Evolutionary conservation across 1,139 yeast species (phyloP), one percentile per base, ranked within the genome.

Genomic region (Candida glucosophila): DNA sequence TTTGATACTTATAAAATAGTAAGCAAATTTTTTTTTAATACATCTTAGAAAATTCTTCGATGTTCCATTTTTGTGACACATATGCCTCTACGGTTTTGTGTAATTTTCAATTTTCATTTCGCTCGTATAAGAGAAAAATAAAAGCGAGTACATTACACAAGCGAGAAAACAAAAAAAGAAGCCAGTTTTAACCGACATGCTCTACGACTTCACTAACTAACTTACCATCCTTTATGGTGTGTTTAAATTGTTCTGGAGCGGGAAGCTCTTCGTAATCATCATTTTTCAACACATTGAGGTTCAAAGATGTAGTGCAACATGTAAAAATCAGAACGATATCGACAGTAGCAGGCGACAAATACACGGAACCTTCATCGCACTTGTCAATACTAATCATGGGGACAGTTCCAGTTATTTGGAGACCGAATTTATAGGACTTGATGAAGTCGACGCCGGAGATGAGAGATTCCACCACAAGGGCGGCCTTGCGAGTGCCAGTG

Each of bases 381-480:
- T 86, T 90, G 55, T 92, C 99, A 32, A 86, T 67, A 30, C 81
- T 73, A 36, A 92, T 69, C 49, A 86, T 76, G 15, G 96, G 95
- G 14, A 85, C 76, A 19, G 65, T 58, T 10, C 86, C 94, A 24
- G 78, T 60, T 11, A 86, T 75, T 56, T 92, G 99, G 29, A 92
- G 52, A 18, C 93, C 96, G 47, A 85, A 82, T 44, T 77, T 77
- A 37, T 57, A 58, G 28, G 88, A 78, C 53, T 85, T 86, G 55
- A 90, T 85, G 31, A 88, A 60, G 38, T 90, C 97, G 29, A 90
- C 67, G 22, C 95, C 92, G 5, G 95, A 78, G 28, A 92, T 83
- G 39, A 86, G 73, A 15, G 81, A 72, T 35, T 90, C 97, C 19
- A 85, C 69, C 20, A 90, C 78, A 22, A 92, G 62, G 9, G 88